Percentiles rank a stretch among this genome's conserved stretches.
These are phyloP conservation scores for Candida mesenterica DNA, from an alignment of 1,139 yeast genomes.

Conservation along the genomic window DNA sequence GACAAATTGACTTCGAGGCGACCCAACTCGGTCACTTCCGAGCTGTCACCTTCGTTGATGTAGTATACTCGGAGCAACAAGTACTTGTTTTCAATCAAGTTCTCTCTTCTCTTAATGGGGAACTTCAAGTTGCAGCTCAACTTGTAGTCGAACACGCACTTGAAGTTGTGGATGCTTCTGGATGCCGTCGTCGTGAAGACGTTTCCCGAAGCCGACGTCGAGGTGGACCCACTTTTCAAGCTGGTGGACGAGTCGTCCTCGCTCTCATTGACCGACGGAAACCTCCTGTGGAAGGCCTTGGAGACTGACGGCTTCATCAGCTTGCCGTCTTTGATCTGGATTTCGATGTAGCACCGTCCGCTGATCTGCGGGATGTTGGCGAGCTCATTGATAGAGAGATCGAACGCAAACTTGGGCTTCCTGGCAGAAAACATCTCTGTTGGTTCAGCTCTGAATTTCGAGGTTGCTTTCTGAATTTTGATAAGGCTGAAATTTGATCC, in stretches of 20 bases:
- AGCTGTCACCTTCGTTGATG: conserved; percentile 16
- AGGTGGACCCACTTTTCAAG: not conserved
- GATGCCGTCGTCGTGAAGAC: conserved; percentile 34
- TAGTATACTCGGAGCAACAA: conserved; percentile 34
- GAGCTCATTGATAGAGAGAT: conserved; percentile 62
- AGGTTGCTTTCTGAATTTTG: no score
- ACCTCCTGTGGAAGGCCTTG: conserved; percentile 12
- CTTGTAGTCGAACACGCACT: conserved; percentile 39
- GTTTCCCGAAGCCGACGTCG: conserved; percentile 23
- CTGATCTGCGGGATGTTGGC: conserved; percentile 79
- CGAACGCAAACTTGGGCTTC: conserved; percentile 54
- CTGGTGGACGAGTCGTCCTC: conserved; percentile 1
- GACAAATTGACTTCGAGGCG: conserved; percentile 63
- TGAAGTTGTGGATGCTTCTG: conserved; percentile 42
- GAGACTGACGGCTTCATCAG: conserved; percentile 12
- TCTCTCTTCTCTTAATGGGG: conserved; percentile 34
- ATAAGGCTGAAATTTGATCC: conserved; percentile 42
- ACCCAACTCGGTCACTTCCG: conserved; percentile 53
- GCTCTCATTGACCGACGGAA: conserved; percentile 2
- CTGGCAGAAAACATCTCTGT: conserved; percentile 13
- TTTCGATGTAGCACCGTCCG: conserved; percentile 64
- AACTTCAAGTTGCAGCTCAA: conserved; percentile 42
- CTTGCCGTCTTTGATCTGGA: conserved; percentile 33
- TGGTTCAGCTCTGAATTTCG: not conserved
- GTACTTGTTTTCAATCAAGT: conserved; percentile 40